Evolutionary conservation across 2,329 filamentous ascomycete species (phyloP).

Genomic region (Domatiomyces catenatus): DNA sequence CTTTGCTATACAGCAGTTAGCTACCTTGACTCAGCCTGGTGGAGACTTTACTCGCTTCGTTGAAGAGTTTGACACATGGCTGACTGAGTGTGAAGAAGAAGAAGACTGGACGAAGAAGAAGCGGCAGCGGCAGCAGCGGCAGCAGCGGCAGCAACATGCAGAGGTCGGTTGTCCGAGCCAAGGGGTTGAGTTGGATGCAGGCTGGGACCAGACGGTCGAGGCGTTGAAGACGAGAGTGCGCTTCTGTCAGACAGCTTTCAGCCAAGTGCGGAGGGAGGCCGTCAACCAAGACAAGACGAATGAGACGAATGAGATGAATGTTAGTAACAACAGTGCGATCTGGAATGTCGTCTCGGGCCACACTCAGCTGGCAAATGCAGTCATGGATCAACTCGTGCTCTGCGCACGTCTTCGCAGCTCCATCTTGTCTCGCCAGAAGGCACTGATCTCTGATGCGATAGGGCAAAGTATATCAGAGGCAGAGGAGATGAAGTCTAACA

Average conservation of each 20-base stretch:
- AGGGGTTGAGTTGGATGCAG: background rate
- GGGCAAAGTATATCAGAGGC: background rate
- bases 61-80: constrained; percentile 1
- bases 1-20: background rate
- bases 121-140: no score
- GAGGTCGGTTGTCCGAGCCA: background rate
- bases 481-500: background rate
- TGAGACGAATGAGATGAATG: no score
- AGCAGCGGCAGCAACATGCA: background rate
- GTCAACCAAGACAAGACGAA: no score
- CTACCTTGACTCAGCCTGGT: background rate
- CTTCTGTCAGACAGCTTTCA: background rate
- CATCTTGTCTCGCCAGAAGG: background rate
- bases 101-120: background rate
- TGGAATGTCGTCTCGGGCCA: background rate
- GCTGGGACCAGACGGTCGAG: background rate
- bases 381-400: background rate
- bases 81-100: background rate
- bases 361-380: background rate
- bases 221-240: background rate
- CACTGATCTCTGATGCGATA: background rate
- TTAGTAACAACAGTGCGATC: background rate
- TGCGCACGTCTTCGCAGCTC: background rate
- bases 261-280: no score
- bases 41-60: background rate